Percentiles rank a stretch among this genome's conserved stretches.
Conservation (phyloP, 352 stramenopile species). For the Phytophthora macrochlamydospora region DNA sequence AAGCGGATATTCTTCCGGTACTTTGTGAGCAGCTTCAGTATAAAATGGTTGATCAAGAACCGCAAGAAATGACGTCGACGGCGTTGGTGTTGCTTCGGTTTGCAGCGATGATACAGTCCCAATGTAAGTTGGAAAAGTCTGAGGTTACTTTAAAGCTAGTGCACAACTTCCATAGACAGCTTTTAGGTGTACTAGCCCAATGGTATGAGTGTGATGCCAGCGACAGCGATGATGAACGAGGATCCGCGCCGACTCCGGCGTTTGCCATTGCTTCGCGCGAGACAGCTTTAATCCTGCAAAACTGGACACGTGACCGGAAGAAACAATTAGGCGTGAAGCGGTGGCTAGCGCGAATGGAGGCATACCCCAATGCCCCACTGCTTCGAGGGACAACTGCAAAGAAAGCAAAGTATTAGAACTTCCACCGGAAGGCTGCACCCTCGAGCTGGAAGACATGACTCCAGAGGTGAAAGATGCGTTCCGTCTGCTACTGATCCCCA, state of each 20-base stretch:
- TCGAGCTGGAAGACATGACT: slow-evolving; percentile 64
- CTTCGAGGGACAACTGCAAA: slow-evolving; percentile 18
- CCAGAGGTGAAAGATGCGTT: slow-evolving; percentile 80
- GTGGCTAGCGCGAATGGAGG: slow-evolving; percentile 61
- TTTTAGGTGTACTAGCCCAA: slow-evolving; percentile 44
- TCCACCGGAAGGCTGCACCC: slow-evolving; percentile 36
- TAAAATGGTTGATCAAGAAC: slow-evolving; percentile 8
- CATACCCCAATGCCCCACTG: slow-evolving; percentile 21
- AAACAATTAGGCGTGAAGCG: slow-evolving; percentile 41
- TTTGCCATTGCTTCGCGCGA: slow-evolving; percentile 67
- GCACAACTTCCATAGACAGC: slow-evolving; percentile 29
- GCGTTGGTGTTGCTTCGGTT: slow-evolving; percentile 32
- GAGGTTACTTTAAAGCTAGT: slow-evolving; percentile 27
- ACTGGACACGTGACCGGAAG: slow-evolving; percentile 52
- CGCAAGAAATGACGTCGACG: slow-evolving; percentile 13
- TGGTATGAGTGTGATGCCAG: slow-evolving; percentile 48
- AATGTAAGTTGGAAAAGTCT: slow-evolving; percentile 11
- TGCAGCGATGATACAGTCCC: slow-evolving; percentile 17
- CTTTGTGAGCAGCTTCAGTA: slow-evolving; percentile 32
- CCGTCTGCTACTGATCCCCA: slow-evolving; percentile 64
- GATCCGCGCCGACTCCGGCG: slow-evolving; percentile 39
- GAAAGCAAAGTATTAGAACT: slow-evolving; percentile 26
- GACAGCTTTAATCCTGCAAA: slow-evolving; percentile 58
- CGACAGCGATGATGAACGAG: slow-evolving; percentile 15
- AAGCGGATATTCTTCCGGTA: slow-evolving; percentile 29